Percentiles rank a stretch among this genome's conserved stretches.
phyloP scores from a whole-genome alignment of 2,329 filamentous ascomycete genomes.

The Didymella pomorum region DNA sequence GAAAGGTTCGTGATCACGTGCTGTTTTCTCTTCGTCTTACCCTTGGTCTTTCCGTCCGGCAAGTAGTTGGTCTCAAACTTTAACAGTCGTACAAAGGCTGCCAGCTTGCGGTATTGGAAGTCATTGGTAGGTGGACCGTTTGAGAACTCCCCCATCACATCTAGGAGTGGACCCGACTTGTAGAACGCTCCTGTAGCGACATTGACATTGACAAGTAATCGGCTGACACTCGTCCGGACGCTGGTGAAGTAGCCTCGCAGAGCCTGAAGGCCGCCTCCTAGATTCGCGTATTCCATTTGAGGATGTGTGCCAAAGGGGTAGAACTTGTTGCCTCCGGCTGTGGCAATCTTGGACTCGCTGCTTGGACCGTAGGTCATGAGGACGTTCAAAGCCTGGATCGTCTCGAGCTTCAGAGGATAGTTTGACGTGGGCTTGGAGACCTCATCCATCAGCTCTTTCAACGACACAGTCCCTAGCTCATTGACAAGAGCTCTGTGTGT shows the following conservation, averaged over 20 bases:
- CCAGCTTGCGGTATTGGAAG: slow-evolving; percentile 18
- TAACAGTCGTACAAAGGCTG: slow-evolving; percentile 50
- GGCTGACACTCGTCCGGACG: slow-evolving; percentile 65
- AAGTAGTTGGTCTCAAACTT: slow-evolving; percentile 54
- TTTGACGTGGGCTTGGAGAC: slow-evolving; percentile 52
- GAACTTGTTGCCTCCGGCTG: slow-evolving; percentile 61
- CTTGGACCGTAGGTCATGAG: slow-evolving; percentile 61
- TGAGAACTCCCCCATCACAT: slow-evolving; percentile 37
- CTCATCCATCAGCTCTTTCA: slow-evolving; percentile 54
- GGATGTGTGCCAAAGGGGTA: slow-evolving; percentile 56
- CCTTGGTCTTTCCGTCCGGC: slow-evolving; percentile 43
- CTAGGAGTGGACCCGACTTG: slow-evolving; percentile 54
- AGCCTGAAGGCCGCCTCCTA: slow-evolving; percentile 63
- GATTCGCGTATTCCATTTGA: slow-evolving; percentile 48
- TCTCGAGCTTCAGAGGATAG: slow-evolving; percentile 58
- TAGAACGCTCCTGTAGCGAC: slow-evolving; percentile 68
- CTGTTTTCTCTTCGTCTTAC: slow-evolving; percentile 42
- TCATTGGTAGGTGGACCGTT: slow-evolving; percentile 18
- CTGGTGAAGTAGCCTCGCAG: slow-evolving; percentile 69
- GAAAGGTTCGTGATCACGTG: slow-evolving; percentile 53
- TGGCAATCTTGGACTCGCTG: slow-evolving; percentile 51
- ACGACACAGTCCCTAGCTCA: slow-evolving; percentile 34
- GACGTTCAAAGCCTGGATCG: slow-evolving; percentile 67
- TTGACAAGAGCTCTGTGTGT: slow-evolving; percentile 34
- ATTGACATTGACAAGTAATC: slow-evolving; percentile 69